Evolutionary conservation across 495 filamentous ascomycete genomes (phyloP).

Genomic region (Parathielavia hyrcaniae): DNA sequence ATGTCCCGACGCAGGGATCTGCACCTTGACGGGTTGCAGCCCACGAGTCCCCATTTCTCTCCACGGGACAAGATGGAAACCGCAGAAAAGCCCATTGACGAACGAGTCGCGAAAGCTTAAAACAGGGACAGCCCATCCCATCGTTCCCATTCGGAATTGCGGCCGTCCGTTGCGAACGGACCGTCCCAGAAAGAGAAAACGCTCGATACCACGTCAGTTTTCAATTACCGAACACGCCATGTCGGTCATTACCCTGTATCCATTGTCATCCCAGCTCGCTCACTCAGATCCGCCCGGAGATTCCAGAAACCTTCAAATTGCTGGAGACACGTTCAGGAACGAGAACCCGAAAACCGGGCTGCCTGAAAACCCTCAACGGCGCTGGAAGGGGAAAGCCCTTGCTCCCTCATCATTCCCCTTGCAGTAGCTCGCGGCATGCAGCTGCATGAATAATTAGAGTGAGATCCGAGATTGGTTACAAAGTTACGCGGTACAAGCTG

Average conservation of each 20-base stretch:
- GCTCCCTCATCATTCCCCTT: background rate
- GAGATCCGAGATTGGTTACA: constrained; percentile 10
- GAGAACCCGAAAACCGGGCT: background rate
- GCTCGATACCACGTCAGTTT: too few species aligned
- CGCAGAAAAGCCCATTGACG: background rate
- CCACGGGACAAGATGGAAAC: too few species aligned
- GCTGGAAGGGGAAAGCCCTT: background rate
- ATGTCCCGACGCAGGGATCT: constrained; percentile 23
- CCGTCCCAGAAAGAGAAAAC: constrained; percentile 6
- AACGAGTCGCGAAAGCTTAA: background rate
- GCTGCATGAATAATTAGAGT: constrained; percentile 2
- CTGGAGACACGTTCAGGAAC: background rate
- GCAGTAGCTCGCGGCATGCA: constrained; percentile 4
- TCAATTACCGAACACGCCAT: too few species aligned
- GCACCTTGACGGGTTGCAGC: background rate
- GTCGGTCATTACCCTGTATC: too few species aligned
- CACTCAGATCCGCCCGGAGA: background rate
- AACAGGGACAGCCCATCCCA: constrained; percentile 9
- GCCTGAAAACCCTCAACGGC: constrained; percentile 11
- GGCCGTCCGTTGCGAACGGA: constrained; percentile 1
- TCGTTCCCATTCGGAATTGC: constrained; percentile 10
- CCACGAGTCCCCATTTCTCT: background rate
- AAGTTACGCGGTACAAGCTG: too few species aligned
- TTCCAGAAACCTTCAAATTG: constrained; percentile 2
- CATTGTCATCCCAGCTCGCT: too few species aligned